Conservation (phyloP, 306 rosid genomes). For the Albizia julibrissin region DNA sequence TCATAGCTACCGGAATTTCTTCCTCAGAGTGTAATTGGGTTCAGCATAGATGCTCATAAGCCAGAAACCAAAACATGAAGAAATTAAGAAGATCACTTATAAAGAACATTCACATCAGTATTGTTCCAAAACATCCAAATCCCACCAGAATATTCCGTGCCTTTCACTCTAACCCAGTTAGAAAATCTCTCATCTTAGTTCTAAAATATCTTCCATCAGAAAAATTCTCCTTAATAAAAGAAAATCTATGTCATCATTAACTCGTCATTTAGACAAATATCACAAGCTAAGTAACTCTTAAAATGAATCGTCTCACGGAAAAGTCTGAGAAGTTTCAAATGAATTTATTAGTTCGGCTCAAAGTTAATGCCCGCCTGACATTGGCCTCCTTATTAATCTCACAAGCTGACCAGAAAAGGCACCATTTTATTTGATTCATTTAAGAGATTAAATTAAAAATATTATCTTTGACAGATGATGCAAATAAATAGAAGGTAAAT, state of each 20-base stretch:
- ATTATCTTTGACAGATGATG: neutral
- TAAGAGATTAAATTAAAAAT: neutral
- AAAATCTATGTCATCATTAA: neutral
- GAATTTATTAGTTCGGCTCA: neutral
- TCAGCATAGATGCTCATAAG: neutral
- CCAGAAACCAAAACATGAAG: neutral
- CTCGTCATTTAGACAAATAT: neutral
- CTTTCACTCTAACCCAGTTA: neutral
- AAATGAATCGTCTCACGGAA: neutral
- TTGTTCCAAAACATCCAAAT: neutral
- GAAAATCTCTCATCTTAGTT: neutral
- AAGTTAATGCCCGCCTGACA: neutral
- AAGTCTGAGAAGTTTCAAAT: neutral
- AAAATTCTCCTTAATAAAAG: neutral
- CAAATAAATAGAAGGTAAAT: neutral
- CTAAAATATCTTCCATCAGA: too few species aligned
- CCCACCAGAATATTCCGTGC: neutral
- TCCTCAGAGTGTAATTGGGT: neutral
- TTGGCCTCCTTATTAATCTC: neutral
- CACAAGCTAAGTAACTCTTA: neutral
- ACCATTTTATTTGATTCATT: neutral
- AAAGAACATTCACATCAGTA: neutral
- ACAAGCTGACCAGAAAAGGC: neutral
- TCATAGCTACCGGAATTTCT: too few species aligned
- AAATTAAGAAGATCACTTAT: neutral